phyloP scores from a whole-genome alignment of 352 stramenopile genomes.

The Globisporangium paddicum region DNA sequence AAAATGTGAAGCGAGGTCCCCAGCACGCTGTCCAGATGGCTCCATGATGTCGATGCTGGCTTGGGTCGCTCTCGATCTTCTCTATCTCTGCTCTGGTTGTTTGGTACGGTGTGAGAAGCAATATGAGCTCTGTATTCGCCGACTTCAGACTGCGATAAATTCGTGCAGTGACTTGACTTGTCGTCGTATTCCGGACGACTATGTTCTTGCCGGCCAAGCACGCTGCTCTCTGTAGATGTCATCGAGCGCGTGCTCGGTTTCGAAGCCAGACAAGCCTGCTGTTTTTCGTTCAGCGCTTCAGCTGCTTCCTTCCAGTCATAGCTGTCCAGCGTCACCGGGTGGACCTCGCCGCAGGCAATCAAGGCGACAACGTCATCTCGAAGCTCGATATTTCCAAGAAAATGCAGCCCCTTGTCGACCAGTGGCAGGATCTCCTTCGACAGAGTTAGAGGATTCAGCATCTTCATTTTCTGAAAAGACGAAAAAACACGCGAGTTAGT shows the following conservation, averaged over 20 bases:
- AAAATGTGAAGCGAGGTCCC: conserved; percentile 66
- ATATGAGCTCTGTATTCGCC: neutral
- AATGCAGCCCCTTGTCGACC: conserved; percentile 52
- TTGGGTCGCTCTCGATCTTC: conserved; percentile 27
- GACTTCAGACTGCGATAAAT: conserved; percentile 2
- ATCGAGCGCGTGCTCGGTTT: conserved; percentile 29
- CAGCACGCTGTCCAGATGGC: conserved; percentile 61
- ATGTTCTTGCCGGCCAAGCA: neutral
- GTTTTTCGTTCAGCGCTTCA: conserved; percentile 15
- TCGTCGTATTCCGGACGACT: conserved; percentile 8
- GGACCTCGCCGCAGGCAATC: conserved; percentile 56
- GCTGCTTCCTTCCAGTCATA: conserved; percentile 62
- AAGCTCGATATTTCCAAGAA: conserved; percentile 67
- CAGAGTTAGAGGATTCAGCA: conserved; percentile 60
- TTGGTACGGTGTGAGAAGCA: neutral
- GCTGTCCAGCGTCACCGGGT: conserved; percentile 66
- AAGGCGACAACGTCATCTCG: conserved; percentile 40
- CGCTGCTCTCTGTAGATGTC: conserved; percentile 57
- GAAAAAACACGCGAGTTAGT: neutral
- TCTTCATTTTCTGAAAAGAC: conserved; percentile 54
- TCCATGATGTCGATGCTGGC: conserved; percentile 47
- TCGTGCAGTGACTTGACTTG: conserved; percentile 8
- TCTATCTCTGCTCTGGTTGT: neutral
- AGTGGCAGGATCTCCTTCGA: conserved; percentile 51
- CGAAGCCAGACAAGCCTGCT: conserved; percentile 9